phyloP scores from a whole-genome alignment of 1,284 basidiomycete species.

The Ganoderma resinaceum region DNA sequence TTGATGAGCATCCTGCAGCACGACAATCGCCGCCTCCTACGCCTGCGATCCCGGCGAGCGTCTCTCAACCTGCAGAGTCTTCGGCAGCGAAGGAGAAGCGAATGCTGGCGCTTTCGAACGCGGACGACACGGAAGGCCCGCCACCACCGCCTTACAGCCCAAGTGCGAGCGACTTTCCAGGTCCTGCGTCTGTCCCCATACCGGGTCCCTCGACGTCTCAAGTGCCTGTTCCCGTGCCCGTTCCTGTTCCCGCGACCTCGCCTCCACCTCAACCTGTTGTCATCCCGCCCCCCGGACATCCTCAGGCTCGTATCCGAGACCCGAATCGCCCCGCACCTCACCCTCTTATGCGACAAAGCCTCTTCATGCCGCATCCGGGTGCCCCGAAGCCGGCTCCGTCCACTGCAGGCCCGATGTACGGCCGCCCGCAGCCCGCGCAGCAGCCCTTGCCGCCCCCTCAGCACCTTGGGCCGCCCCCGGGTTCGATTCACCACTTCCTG shows the following conservation, averaged over 20 bases:
- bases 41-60: slow-evolving; percentile 13
- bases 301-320: slow-evolving; percentile 39
- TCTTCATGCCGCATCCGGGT: slow-evolving; percentile 77
- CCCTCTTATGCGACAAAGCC: slow-evolving; percentile 44
- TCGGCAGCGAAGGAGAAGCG: slow-evolving; percentile 27
- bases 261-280: slow-evolving; percentile 16
- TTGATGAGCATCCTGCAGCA: slow-evolving; percentile 13
- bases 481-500: slow-evolving; percentile 43
- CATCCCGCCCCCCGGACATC: slow-evolving; percentile 40
- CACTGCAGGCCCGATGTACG: slow-evolving; percentile 66
- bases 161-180: slow-evolving; percentile 5
- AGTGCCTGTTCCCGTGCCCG: slow-evolving; percentile 8
- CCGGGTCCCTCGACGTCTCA: slow-evolving; percentile 14
- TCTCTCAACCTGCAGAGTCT: slow-evolving; percentile 2
- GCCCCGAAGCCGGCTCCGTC: slow-evolving; percentile 63
- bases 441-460: slow-evolving; percentile 15
- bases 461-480: slow-evolving; percentile 30
- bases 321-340: slow-evolving; percentile 23
- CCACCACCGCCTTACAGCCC: slow-evolving; percentile 29
- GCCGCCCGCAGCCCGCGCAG: slow-evolving; percentile 42
- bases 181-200: neutral
- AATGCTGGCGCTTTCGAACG: slow-evolving; percentile 20
- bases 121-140: slow-evolving; percentile 19
- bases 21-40: slow-evolving; percentile 16
- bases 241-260: slow-evolving; percentile 8